Conservation (phyloP, 495 filamentous ascomycete species). For the Penicillium manginii region DNA sequence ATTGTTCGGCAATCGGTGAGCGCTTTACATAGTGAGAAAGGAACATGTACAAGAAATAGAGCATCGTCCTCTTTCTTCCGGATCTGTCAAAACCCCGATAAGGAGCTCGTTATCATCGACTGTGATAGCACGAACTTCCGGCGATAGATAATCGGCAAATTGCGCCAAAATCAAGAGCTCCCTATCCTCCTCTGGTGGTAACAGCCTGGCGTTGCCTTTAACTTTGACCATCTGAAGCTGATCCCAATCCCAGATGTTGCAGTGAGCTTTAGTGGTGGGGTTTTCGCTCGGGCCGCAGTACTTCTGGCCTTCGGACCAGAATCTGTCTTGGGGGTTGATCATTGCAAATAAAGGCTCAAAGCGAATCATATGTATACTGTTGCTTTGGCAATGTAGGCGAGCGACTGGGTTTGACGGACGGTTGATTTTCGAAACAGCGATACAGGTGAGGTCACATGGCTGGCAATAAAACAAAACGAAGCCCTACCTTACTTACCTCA, state of each 20-base stretch:
- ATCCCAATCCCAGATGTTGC: conserved; percentile 32
- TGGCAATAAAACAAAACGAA: no score
- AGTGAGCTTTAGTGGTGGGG: conserved; percentile 13
- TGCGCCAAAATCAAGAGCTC: conserved; percentile 15
- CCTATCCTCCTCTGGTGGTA: conserved; percentile 21
- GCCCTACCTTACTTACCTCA: no score
- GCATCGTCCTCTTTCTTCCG: conserved; percentile 28
- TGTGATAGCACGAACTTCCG: conserved; percentile 24
- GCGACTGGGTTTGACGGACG: no score
- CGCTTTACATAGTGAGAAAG: conserved; percentile 16
- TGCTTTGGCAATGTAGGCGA: no score
- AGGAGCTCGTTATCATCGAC: conserved; percentile 27
- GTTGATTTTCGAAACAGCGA: no score
- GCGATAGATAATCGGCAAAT: conserved; percentile 23
- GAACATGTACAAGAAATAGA: conserved; percentile 24
- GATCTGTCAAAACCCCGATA: conserved; percentile 24
- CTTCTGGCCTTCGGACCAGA: conserved; percentile 22
- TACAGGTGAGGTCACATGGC: no score
- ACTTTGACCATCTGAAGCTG: conserved; percentile 22
- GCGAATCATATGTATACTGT: no score
- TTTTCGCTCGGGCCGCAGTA: conserved; percentile 16
- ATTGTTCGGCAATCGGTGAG: conserved; percentile 20
- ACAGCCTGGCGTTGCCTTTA: conserved; percentile 29
- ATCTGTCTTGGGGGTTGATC: conserved; percentile 17
- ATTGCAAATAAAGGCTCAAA: no score